A percentile compares a stretch with the other conserved stretches of the same genome.
Conservation (phyloP, 495 filamentous ascomycete genomes). For the Symbiotaphrina buchneri region DNA sequence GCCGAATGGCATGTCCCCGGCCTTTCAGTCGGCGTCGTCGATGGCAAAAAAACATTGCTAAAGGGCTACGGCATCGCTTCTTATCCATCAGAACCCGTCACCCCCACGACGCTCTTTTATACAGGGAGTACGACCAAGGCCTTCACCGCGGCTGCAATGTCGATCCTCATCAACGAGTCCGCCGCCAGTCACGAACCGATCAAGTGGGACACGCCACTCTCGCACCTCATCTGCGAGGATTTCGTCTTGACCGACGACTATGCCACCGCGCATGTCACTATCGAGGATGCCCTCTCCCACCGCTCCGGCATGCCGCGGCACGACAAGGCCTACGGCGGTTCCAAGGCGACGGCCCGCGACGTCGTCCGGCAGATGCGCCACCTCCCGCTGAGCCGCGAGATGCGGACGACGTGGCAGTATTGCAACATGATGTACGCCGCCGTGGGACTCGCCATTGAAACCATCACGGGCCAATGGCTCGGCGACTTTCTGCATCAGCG, state of each 20-base stretch:
- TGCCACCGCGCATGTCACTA: conserved; percentile 20
- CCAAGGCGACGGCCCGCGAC: conserved; percentile 9
- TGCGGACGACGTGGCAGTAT: conserved; percentile 22
- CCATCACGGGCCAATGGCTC: conserved; percentile 17
- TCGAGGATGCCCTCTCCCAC: conserved; percentile 28
- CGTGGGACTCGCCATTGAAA: conserved; percentile 19
- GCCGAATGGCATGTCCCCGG: too few species aligned
- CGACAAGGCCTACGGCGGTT: conserved; percentile 11
- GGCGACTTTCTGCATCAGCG: conserved; percentile 16
- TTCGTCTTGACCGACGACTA: conserved; percentile 25
- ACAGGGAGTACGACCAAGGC: conserved; percentile 36
- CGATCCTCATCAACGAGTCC: conserved; percentile 21
- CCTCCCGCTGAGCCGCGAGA: conserved; percentile 16
- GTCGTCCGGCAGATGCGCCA: conserved; percentile 19
- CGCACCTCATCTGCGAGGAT: conserved; percentile 24
- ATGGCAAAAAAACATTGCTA: too few species aligned
- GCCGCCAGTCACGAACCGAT: conserved; percentile 12
- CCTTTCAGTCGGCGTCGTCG: too few species aligned
- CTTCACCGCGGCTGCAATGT: conserved; percentile 25
- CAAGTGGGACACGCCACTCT: conserved; percentile 24
- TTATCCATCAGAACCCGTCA: too few species aligned
- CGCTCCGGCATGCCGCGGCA: conserved; percentile 24
- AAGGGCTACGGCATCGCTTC: too few species aligned
- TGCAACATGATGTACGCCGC: conserved; percentile 29
- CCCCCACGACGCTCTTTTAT: too few species aligned